Percentiles rank a stretch among this genome's conserved stretches.
Evolutionary conservation across 2,329 filamentous ascomycete species (phyloP).

Genomic region (Ascochyta fabae): DNA sequence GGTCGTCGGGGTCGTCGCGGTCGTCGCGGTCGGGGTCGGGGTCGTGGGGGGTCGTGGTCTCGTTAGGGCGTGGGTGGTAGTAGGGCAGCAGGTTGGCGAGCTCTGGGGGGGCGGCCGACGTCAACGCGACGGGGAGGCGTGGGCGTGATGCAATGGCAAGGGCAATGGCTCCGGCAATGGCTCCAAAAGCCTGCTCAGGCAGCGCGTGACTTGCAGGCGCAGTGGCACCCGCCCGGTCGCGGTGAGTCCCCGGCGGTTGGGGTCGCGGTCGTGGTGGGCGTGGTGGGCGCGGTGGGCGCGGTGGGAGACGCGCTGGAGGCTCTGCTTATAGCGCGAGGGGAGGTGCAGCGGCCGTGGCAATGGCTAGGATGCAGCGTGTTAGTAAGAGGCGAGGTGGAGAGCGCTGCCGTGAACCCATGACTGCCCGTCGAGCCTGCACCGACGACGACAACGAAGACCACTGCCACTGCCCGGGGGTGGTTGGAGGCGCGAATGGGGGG

Average conservation of each 20-base stretch:
- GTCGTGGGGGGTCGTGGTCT: constrained; percentile 47
- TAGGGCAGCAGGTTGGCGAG: constrained; percentile 40
- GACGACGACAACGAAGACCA: too few species aligned
- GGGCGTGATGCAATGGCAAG: neutral
- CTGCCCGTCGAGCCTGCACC: constrained; percentile 19
- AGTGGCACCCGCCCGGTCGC: constrained; percentile 30
- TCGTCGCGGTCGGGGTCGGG: constrained; percentile 28
- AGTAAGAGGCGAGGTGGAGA: constrained; percentile 26
- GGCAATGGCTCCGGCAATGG: neutral
- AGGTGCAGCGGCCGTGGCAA: constrained; percentile 20
- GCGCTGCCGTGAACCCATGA: constrained; percentile 33
- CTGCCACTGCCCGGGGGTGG: constrained; percentile 10
- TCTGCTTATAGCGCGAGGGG: constrained; percentile 27
- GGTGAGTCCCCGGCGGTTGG: constrained; percentile 24
- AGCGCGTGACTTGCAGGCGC: constrained; percentile 28
- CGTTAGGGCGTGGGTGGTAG: constrained; percentile 40
- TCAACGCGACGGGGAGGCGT: constrained; percentile 30
- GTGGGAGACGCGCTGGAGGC: constrained; percentile 18
- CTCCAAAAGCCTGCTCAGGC: constrained; percentile 11
- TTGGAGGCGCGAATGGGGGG: constrained; percentile 27
- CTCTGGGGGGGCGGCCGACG: constrained; percentile 31
- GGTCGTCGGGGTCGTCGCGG: constrained; percentile 44
- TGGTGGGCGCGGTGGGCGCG: neutral
- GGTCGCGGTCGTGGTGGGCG: constrained; percentile 5
- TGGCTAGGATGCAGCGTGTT: constrained; percentile 33